Evolutionary conservation across 2,329 filamentous ascomycete genomes (phyloP).

Genomic region (Colletotrichum viniferum): DNA sequence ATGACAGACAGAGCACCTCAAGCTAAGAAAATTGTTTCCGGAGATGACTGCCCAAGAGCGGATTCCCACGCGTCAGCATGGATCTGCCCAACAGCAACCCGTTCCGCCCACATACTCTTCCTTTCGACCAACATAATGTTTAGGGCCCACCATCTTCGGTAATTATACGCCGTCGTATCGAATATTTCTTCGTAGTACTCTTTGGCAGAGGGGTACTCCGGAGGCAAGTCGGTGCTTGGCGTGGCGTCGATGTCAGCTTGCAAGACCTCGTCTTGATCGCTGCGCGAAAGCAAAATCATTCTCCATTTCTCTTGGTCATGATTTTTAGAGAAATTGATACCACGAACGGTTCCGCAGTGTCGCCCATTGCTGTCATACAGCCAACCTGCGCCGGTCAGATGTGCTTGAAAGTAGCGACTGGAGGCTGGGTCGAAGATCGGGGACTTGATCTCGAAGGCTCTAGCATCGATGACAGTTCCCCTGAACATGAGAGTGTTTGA

Average conservation of each 20-base stretch:
- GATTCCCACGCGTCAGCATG: background rate
- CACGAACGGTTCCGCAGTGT: background rate
- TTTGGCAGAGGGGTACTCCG: background rate
- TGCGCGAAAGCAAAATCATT: background rate
- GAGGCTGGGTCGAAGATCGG: background rate
- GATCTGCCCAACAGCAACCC: background rate
- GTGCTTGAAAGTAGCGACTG: background rate
- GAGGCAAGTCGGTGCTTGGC: background rate
- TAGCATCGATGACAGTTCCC: background rate
- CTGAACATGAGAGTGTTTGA: background rate
- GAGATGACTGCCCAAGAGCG: background rate
- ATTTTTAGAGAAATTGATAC: background rate
- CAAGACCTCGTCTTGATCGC: background rate
- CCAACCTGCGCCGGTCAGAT: background rate
- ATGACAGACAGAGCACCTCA: background rate
- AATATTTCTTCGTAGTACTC: constrained; percentile 4
- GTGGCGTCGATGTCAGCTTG: background rate
- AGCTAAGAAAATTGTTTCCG: background rate
- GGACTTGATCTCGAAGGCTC: background rate
- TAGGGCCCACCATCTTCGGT: background rate
- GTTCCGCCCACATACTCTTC: background rate
- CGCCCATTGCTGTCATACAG: background rate
- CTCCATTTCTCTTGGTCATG: background rate
- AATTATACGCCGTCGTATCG: background rate
- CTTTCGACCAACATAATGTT: background rate